Conservation (phyloP, 2,329 filamentous ascomycete genomes). For the Periconia macrospinosa region DNA sequence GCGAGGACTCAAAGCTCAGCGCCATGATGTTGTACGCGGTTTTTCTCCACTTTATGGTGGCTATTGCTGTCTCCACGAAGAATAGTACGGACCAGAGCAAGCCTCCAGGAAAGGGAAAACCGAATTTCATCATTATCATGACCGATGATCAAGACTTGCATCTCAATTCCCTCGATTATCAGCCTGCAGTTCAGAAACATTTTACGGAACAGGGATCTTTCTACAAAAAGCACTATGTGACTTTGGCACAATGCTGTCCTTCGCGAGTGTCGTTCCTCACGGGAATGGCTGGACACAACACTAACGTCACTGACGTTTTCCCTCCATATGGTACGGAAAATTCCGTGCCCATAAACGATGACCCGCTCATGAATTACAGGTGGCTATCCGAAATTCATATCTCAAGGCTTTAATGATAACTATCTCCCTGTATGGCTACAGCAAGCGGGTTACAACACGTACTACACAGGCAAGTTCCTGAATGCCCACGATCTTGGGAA, state of each 20-base stretch:
- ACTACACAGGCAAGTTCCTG: constrained; percentile 71
- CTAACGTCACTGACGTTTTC: constrained; percentile 64
- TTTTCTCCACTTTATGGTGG: neutral
- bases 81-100: neutral
- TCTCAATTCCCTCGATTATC: constrained; percentile 62
- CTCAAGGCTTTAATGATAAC: constrained; percentile 64
- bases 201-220: constrained; percentile 60
- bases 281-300: constrained; percentile 68
- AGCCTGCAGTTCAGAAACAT: constrained; percentile 59
- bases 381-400: constrained; percentile 67
- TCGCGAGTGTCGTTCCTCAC: constrained; percentile 66
- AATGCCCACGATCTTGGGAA: constrained; percentile 64
- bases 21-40: neutral
- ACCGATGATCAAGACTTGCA: constrained; percentile 68
- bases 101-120: neutral
- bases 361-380: constrained; percentile 23
- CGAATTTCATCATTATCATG: constrained; percentile 66
- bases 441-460: constrained; percentile 67
- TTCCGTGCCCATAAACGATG: constrained; percentile 11
- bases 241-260: constrained; percentile 67
- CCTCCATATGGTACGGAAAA: constrained; percentile 51
- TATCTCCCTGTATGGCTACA: constrained; percentile 72
- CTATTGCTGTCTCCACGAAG: neutral
- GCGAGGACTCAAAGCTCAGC: too few relatives aligned
- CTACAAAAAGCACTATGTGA: constrained; percentile 65